Percentiles rank a stretch among this genome's conserved stretches.
Conservation (phyloP, 1,284 basidiomycete species). For the Thecaphora thlaspeos region DNA sequence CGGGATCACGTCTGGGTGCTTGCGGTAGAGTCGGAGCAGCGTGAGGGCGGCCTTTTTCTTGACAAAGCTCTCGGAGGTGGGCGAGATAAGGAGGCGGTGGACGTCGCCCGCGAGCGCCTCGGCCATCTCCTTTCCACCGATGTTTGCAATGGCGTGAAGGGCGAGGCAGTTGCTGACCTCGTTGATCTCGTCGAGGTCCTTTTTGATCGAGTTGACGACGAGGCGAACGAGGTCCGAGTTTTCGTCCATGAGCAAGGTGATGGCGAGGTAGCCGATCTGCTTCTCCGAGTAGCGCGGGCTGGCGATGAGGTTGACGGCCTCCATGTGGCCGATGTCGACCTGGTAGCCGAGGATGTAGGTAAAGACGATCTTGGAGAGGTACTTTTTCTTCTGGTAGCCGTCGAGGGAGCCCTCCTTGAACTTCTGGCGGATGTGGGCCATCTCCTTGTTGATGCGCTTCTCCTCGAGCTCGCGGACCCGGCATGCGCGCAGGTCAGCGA, state of each 20-base stretch:
- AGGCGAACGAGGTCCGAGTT: constrained; percentile 93
- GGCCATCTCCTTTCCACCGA: constrained; percentile 97
- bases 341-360: constrained; percentile 98
- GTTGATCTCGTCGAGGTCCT: constrained; percentile 91
- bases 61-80: constrained; percentile 90
- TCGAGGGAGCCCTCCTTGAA: constrained; percentile 98
- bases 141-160: constrained; percentile 95
- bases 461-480: constrained; percentile 66
- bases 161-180: constrained; percentile 96
- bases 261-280: constrained; percentile 97
- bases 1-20: constrained; percentile 90
- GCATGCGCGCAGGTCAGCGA: constrained; percentile 93
- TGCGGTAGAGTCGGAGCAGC: constrained; percentile 85
- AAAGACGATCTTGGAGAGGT: constrained; percentile 86
- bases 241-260: constrained; percentile 96
- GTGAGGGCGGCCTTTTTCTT: constrained; percentile 99
- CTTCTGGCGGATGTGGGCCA: constrained; percentile 98
- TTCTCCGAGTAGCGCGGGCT: constrained; percentile 97
- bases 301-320: constrained; percentile 95
- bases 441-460: constrained; percentile 98
- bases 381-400: constrained; percentile 99
- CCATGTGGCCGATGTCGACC: constrained; percentile 98
- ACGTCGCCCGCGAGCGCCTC: constrained; percentile 90
- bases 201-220: constrained; percentile 96
- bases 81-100: constrained; percentile 89